Base-by-base conservation (phyloP, 1,284 basidiomycete species). In the Microbotryum lychnidis-dioicae region DNA sequence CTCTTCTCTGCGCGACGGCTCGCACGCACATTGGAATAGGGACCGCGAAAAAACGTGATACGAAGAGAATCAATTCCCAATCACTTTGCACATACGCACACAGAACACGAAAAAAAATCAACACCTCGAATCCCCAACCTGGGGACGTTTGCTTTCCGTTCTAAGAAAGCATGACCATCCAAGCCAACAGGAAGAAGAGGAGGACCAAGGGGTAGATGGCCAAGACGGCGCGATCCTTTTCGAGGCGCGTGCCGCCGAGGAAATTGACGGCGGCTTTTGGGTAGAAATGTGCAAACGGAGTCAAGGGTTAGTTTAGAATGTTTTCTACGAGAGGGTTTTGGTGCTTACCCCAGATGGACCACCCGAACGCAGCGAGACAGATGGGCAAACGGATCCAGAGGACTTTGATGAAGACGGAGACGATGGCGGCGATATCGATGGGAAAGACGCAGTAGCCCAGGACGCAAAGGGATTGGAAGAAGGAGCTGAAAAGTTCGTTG, bases 401-500 rank as follows among this genome's bases (percentile, higher is more conserved):
- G 50, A 85, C 78, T 62, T 83, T 88, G 23, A 96, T 84, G 69
- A 96, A 90, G 68, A 87, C 87, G 0, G 89, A 83, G 51, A 96
- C 80, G 50, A 96, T 78, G 4, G 91, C 91, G 3, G 92, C 91
- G 50, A 94, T 82, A 65, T 91, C 83, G 54, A 96, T 81, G 9
- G 91, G 91, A 2, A 90, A 91, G 60, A 94, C 82, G 71, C 91
- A 93, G 72, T 96, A 96, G 0, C 80, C 92, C 14, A 96, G 80
- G 29, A 87, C 91, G 71, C 92, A 96, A 9, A 97, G 79, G 50
- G 88, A 90, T 75, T 97, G 92, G 79, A 97, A 94, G 79, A 97
- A 93, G 0, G 91, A 93, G 10, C 90, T 92, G 73, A 25, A 4
- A 4, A 6, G 27, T 27, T 27, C n/a, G 5, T 58, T 20, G 45